Evolutionary conservation across 179 eudicot species (phyloP).

Genomic region (Nepenthes alata): DNA sequence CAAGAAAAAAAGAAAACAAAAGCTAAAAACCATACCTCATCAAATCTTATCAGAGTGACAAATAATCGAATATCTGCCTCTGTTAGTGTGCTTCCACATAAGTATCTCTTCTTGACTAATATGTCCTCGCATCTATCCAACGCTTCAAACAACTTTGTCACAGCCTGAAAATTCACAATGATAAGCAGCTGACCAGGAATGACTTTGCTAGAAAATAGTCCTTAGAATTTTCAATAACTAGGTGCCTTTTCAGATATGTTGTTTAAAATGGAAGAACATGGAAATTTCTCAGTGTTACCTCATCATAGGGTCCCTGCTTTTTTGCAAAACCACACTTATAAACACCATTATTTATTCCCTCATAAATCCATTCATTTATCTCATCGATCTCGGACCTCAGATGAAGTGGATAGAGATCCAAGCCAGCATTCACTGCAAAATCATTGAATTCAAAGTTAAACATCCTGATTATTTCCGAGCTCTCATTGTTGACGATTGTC

Average conservation of each 20-base stretch:
- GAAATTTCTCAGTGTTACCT: slow-evolving; percentile 18
- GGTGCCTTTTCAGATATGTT: neutral
- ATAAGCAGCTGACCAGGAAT: neutral
- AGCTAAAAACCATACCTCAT: slow-evolving; percentile 48
- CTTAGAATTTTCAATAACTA: neutral
- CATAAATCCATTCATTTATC: slow-evolving; percentile 59
- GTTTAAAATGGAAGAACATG: neutral
- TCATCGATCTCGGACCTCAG: slow-evolving; percentile 62
- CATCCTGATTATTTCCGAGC: slow-evolving; percentile 85
- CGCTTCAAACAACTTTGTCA: slow-evolving; percentile 47
- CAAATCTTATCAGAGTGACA: slow-evolving; percentile 81
- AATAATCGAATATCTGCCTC: slow-evolving; percentile 89
- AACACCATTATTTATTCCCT: slow-evolving; percentile 73
- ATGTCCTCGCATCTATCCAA: slow-evolving; percentile 85
- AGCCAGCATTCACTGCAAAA: slow-evolving; percentile 46
- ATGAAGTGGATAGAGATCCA: slow-evolving; percentile 73
- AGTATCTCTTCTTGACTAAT: slow-evolving; percentile 60
- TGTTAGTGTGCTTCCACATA: slow-evolving; percentile 61
- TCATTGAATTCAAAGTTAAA: slow-evolving; percentile 73
- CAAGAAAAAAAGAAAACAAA: neutral
- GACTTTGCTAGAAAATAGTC: neutral
- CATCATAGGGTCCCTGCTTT: slow-evolving; percentile 73
- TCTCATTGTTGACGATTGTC: slow-evolving; percentile 84
- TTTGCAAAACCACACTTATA: slow-evolving; percentile 87
- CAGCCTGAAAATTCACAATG: slow-evolving; percentile 40